These are phyloP conservation scores for Fraxinus pennsylvanica DNA, from an alignment of 257 asterid genomes.

Conservation along the genomic window DNA sequence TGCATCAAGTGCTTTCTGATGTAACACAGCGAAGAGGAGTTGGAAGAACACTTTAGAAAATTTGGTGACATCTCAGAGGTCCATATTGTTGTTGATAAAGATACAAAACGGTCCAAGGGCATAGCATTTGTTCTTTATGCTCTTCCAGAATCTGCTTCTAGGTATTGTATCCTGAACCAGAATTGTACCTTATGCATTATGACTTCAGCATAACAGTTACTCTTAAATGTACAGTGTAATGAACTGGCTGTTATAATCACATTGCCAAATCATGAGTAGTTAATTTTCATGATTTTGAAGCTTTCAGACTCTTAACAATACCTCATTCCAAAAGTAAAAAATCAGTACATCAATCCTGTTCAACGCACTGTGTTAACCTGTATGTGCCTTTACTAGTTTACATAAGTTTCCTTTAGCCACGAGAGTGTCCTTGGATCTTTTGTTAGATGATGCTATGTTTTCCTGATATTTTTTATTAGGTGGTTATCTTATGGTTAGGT, in stretches of 20 bases:
- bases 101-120: constrained; percentile 86
- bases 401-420: constrained; percentile 7
- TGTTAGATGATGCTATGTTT: background rate
- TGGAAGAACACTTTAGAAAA: constrained; percentile 67
- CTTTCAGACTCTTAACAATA: background rate
- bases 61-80: constrained; percentile 68
- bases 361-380: background rate
- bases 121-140: constrained; percentile 72
- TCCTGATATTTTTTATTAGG: background rate
- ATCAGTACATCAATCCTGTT: background rate
- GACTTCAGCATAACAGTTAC: background rate
- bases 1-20: constrained; percentile 11
- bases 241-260: constrained; percentile 4
- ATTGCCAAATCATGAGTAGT: background rate
- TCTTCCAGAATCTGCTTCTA: constrained; percentile 83
- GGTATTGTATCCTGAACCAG: constrained; percentile 46
- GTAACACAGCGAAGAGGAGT: constrained; percentile 73
- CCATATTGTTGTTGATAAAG: constrained; percentile 89
- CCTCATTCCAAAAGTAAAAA: background rate
- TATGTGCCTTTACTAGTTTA: constrained; percentile 5
- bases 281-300: constrained; percentile 13
- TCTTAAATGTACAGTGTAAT: constrained; percentile 1
- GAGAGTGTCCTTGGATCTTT: constrained; percentile 13
- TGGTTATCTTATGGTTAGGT: background rate
- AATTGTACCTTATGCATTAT: constrained; percentile 1